Base-by-base conservation (phyloP, 2,329 filamentous ascomycete species). In the Tolypocladium guangdongense region DNA sequence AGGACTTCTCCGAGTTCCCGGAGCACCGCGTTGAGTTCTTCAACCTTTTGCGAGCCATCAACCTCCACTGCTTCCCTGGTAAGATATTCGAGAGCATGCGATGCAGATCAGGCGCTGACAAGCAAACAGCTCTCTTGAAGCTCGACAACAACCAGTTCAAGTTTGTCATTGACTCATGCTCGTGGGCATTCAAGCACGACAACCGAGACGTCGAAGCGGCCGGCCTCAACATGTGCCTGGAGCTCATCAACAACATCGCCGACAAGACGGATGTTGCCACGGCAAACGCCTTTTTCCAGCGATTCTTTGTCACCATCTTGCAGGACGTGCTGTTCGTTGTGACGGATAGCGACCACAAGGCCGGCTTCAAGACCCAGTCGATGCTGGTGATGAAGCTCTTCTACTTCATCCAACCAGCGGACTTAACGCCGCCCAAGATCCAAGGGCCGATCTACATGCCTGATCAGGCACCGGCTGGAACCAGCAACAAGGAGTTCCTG, bases 101-200 rank as follows among this genome's bases (percentile, higher is more conserved):
- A 46, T 32, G 16, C 11, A 12, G 24, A 11, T 63, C 8, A 10
- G 30, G 32, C 36, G 8, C n/a, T 36, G 10, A 50, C 16, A 27
- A 43, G 33, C 30, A 36, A 36, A 48, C 54, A 78, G 83, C 93
- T 1, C 80, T 99, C 24, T 79, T 99, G 60, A 95, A 95, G 71
- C 83, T 99, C 36, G 92, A 99, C 67, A 92, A 89, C 64, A 84
- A 90, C 55, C 93, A 96, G 67, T 99, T 99, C 83, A 99, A 99
- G 74, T 95, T 97, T 66, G 91, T 99, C 63, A 97, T 99, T 60
- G 93, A 99, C 70, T 95, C 92, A 37, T 99, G 95, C 78, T 90
- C 97, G 80, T 99, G 93, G 95, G 93, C 95, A n/a, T 96, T 92
- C 77, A 99, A 99, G 77, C 93, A 99, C 71, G 93, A 99, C 74